Percentiles rank a stretch among this genome's conserved stretches.
Evolutionary conservation across 2,329 filamentous ascomycete genomes (phyloP).

Genomic region (Ophiostoma quercus): DNA sequence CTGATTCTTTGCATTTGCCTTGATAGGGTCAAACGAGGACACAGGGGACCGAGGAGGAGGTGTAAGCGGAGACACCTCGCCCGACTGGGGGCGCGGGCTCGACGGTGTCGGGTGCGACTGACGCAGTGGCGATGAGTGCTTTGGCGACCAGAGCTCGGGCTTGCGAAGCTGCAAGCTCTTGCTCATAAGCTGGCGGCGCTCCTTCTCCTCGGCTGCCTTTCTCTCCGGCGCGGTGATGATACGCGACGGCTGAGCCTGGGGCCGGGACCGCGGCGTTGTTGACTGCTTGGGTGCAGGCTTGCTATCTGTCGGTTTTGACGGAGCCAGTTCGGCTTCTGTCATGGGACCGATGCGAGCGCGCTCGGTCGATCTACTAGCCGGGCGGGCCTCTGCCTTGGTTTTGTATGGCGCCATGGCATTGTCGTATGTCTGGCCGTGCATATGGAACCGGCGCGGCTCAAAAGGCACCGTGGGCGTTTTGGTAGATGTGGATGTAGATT

Average conservation of each 20-base stretch:
- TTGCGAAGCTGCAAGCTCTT: background rate
- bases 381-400: background rate
- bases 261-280: background rate
- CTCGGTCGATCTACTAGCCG: background rate
- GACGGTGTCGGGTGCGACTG: slow-evolving; percentile 11
- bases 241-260: background rate
- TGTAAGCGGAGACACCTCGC: slow-evolving; percentile 15
- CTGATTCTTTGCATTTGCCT: background rate
- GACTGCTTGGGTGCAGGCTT: background rate
- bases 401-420: background rate
- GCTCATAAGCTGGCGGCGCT: slow-evolving; percentile 10
- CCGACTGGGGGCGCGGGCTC: background rate
- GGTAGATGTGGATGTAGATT: background rate
- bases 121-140: slow-evolving; percentile 17
- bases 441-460: slow-evolving; percentile 13
- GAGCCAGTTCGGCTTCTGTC: background rate
- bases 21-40: background rate
- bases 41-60: slow-evolving; percentile 20
- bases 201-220: background rate
- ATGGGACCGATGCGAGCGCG: background rate
- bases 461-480: background rate
- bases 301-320: background rate
- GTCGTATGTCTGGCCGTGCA: slow-evolving; percentile 17
- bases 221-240: background rate
- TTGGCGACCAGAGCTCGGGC: slow-evolving; percentile 17